Conservation (phyloP, 2,329 filamentous ascomycete genomes). For the Metarhizium brunneum region DNA sequence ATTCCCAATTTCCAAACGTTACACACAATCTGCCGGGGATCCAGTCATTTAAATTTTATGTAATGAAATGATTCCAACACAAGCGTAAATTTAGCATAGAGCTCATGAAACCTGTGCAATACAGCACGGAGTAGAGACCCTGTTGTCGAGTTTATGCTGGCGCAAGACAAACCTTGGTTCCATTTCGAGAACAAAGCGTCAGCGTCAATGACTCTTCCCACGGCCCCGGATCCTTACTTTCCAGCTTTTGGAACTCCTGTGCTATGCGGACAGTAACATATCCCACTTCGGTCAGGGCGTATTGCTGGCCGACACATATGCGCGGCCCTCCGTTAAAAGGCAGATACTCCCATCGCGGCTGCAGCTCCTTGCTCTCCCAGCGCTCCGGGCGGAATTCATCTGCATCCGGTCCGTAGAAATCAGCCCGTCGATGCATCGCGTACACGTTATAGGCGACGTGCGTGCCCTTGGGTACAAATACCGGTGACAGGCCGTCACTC, state of each 20-base stretch:
- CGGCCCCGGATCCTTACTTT: constrained; percentile 10
- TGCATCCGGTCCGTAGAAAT: constrained; percentile 29
- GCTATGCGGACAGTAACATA: constrained; percentile 15
- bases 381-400: constrained; percentile 31
- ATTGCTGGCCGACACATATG: constrained; percentile 26
- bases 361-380: constrained; percentile 25
- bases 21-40: too few relatives aligned
- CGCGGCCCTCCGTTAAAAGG: constrained; percentile 38
- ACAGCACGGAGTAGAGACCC: too few relatives aligned
- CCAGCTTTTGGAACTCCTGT: constrained; percentile 12
- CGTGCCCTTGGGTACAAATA: constrained; percentile 39
- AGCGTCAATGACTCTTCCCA: constrained; percentile 12
- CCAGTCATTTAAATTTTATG: too few relatives aligned
- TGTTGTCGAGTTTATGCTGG: background rate
- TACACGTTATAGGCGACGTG: constrained; percentile 31
- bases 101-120: too few relatives aligned
- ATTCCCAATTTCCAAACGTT: too few relatives aligned
- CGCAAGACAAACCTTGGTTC: constrained; percentile 11
- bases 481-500: constrained; percentile 30
- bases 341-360: constrained; percentile 31
- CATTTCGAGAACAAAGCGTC: constrained; percentile 11
- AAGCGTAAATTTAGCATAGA: too few relatives aligned
- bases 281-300: constrained; percentile 14
- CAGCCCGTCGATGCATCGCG: constrained; percentile 26
- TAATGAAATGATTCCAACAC: too few relatives aligned